Conservation (phyloP, 1,284 basidiomycete genomes). For the Puccinia polysora region DNA sequence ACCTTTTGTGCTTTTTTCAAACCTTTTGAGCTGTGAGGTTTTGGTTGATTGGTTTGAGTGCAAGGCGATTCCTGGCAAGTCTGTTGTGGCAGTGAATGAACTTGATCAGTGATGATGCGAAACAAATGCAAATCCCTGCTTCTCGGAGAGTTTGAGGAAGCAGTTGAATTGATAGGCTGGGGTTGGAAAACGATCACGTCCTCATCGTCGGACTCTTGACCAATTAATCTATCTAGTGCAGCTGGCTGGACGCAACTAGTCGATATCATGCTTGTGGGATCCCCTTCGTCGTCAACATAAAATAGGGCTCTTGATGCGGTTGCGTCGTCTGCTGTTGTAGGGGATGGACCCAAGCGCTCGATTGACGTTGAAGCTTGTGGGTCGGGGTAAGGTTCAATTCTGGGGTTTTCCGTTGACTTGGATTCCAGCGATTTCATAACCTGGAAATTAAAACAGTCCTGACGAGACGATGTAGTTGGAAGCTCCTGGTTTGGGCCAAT, state of each 20-base stretch:
- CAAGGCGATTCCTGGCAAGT: no score
- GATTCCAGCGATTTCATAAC: no score
- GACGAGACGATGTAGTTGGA: no score
- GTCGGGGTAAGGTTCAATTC: not conserved
- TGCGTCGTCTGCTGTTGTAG: not conserved
- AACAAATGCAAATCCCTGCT: constrained; percentile 14
- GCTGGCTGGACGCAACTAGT: not conserved
- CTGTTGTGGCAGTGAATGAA: not conserved
- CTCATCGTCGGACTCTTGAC: constrained; percentile 20
- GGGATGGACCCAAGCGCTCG: not conserved
- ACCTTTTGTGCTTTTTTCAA: not conserved
- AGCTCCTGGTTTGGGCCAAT: no score
- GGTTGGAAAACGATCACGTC: constrained; percentile 22
- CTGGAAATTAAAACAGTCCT: no score
- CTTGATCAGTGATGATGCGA: constrained; percentile 7
- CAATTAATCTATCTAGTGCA: not conserved
- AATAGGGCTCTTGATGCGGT: not conserved
- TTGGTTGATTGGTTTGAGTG: no score
- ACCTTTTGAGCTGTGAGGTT: not conserved
- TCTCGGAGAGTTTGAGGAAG: not conserved
- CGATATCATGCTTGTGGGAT: not conserved
- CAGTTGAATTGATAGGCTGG: not conserved
- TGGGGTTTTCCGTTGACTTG: not conserved
- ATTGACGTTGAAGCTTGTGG: not conserved
- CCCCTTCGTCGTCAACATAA: constrained; percentile 12